Percentiles rank a stretch among this genome's conserved stretches.
phyloP scores from a whole-genome alignment of 441 rosid genomes.

The Gossypium davidsonii region DNA sequence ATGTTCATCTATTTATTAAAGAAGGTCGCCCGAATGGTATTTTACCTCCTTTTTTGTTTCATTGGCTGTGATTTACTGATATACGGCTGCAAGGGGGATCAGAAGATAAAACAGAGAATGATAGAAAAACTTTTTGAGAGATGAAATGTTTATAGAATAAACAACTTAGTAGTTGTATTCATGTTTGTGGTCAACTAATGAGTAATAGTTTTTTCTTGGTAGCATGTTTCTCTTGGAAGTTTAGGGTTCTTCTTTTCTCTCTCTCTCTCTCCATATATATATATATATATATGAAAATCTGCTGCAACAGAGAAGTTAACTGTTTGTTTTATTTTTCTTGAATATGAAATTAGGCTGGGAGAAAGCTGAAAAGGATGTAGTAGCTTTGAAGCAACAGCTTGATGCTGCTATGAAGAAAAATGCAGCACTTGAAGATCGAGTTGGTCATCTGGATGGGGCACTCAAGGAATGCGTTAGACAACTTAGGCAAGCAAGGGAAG shows the following conservation, averaged over 20 bases:
- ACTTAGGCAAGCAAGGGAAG: constrained; percentile 82
- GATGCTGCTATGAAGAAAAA: constrained; percentile 47
- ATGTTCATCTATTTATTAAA: no score
- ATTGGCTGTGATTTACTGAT: no score
- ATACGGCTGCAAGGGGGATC: no score
- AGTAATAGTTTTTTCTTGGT: background rate
- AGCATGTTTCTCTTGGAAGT: background rate
- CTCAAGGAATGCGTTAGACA: constrained; percentile 92
- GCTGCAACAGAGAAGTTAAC: background rate
- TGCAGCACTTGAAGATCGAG: constrained; percentile 63
- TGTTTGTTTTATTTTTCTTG: background rate
- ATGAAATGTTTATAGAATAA: background rate
- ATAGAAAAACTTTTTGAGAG: background rate
- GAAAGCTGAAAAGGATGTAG: constrained; percentile 73
- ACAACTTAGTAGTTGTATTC: background rate
- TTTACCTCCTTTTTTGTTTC: no score
- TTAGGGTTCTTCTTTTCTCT: background rate
- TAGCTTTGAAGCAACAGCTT: constrained; percentile 54
- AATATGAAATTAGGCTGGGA: constrained; percentile 67
- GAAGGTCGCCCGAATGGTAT: no score
- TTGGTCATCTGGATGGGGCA: constrained; percentile 79
- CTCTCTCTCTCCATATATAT: background rate
- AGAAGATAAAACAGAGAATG: no score
- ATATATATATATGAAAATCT: background rate
- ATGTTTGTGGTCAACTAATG: background rate